Evolutionary conservation across 2,329 filamentous ascomycete species (phyloP).

Genomic region (Paecilomyces variotii): DNA sequence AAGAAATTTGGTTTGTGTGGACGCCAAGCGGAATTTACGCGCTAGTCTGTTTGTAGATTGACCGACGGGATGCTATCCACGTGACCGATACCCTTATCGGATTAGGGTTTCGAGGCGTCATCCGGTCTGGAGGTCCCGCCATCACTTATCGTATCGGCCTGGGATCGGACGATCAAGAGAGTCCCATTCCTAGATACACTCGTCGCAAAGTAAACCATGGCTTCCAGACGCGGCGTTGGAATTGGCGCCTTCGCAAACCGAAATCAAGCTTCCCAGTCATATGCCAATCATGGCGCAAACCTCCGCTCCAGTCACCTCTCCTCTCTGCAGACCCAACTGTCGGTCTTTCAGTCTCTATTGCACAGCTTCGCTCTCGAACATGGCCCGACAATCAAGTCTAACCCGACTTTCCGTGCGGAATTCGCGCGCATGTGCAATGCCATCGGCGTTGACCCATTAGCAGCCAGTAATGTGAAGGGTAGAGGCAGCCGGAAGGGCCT

Average conservation of each 20-base stretch:
- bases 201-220: slow-evolving; percentile 24
- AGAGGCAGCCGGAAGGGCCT: slow-evolving; percentile 39
- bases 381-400: slow-evolving; percentile 89
- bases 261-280: slow-evolving; percentile 77
- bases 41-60: slow-evolving; percentile 16
- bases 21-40: slow-evolving; percentile 3
- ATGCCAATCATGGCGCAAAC: slow-evolving; percentile 78
- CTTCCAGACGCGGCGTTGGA: slow-evolving; percentile 60
- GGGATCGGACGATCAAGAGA: not conserved
- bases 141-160: not conserved
- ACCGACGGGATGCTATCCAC: not conserved
- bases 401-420: slow-evolving; percentile 89
- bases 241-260: slow-evolving; percentile 84
- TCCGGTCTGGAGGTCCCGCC: not conserved
- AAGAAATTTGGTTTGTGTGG: slow-evolving; percentile 30
- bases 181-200: not conserved
- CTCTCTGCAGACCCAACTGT: slow-evolving; percentile 84
- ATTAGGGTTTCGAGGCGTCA: slow-evolving; percentile 12
- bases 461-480: slow-evolving; percentile 52
- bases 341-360: slow-evolving; percentile 89
- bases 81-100: slow-evolving; percentile 13
- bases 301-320: slow-evolving; percentile 78
- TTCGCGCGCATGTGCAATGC: slow-evolving; percentile 98
- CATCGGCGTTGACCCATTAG: slow-evolving; percentile 91
- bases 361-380: slow-evolving; percentile 95